Conservation (phyloP, 169 alveolate species). For the Plasmodium ovale region DNA sequence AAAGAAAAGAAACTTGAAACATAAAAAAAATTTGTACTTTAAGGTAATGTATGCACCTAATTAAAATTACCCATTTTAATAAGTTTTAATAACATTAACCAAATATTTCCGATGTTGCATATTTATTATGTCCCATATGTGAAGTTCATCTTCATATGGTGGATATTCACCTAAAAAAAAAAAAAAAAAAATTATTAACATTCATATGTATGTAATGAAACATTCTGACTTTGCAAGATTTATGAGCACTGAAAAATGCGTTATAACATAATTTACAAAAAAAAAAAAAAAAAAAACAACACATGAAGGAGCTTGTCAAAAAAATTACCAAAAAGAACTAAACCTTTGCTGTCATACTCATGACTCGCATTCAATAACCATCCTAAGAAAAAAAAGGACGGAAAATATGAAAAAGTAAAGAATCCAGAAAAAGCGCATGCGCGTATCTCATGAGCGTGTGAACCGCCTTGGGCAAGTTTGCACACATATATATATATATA, state of each 20-base stretch:
- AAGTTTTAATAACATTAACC: slow-evolving; percentile 59
- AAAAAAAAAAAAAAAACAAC: slow-evolving; percentile 4
- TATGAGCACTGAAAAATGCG: neutral
- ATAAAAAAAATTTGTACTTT: neutral
- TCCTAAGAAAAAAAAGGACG: slow-evolving; percentile 40
- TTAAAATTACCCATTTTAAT: slow-evolving; percentile 18
- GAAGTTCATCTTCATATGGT: slow-evolving; percentile 77
- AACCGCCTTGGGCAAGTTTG: no score
- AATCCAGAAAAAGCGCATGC: neutral
- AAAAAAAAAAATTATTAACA: neutral
- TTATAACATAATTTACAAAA: neutral
- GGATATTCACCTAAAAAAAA: slow-evolving; percentile 65
- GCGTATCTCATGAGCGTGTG: no score
- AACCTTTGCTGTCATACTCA: slow-evolving; percentile 62
- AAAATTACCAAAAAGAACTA: slow-evolving; percentile 72
- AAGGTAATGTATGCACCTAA: neutral
- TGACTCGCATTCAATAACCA: slow-evolving; percentile 57
- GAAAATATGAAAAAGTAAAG: neutral
- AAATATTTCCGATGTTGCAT: slow-evolving; percentile 61
- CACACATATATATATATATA: no score
- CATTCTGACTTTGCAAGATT: neutral
- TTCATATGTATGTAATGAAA: neutral
- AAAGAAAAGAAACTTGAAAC: neutral
- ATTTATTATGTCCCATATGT: slow-evolving; percentile 62
- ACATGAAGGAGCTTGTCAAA: neutral